phyloP scores from a whole-genome alignment of 371 early-diverging fungal species.

The Mortierella sp. region DNA sequence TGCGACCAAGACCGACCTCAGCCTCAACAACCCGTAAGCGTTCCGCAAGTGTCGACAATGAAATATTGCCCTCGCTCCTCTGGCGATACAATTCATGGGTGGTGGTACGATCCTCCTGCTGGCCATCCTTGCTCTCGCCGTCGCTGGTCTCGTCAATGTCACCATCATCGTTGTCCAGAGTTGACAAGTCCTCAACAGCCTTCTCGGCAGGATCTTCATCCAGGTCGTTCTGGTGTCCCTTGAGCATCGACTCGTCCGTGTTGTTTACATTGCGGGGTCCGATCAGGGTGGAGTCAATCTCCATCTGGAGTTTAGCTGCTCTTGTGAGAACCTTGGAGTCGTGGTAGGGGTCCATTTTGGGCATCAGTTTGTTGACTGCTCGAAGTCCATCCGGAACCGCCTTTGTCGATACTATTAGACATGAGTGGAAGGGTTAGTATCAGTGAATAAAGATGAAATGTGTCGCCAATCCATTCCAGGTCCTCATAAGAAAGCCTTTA shows the following conservation, averaged over 20 bases:
- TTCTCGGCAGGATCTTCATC: constrained; percentile 18
- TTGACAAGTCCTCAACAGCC: not conserved
- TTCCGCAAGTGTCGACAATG: constrained; percentile 23
- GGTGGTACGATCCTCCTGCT: not conserved
- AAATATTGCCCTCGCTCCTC: constrained; percentile 22
- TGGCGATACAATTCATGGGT: constrained; percentile 27
- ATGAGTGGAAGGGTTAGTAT: not conserved
- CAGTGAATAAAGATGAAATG: not conserved
- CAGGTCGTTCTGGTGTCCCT: constrained; percentile 13
- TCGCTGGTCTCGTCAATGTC: not conserved
- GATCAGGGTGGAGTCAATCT: constrained; percentile 1
- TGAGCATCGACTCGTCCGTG: constrained; percentile 1
- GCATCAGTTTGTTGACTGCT: constrained; percentile 35
- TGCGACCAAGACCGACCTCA: constrained; percentile 27
- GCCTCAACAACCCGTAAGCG: constrained; percentile 33
- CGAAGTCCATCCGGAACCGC: constrained; percentile 47
- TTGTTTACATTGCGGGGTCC: constrained; percentile 1
- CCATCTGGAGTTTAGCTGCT: constrained; percentile 17
- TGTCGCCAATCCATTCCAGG: not conserved
- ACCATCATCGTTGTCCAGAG: not conserved
- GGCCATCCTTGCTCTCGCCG: not conserved
- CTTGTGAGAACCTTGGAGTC: constrained; percentile 28
- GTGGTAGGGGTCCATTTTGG: constrained; percentile 19
- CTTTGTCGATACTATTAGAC: constrained; percentile 37
- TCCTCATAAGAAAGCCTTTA: not conserved